phyloP scores from a whole-genome alignment of 257 asterid species.

The Solanum pennellii region DNA sequence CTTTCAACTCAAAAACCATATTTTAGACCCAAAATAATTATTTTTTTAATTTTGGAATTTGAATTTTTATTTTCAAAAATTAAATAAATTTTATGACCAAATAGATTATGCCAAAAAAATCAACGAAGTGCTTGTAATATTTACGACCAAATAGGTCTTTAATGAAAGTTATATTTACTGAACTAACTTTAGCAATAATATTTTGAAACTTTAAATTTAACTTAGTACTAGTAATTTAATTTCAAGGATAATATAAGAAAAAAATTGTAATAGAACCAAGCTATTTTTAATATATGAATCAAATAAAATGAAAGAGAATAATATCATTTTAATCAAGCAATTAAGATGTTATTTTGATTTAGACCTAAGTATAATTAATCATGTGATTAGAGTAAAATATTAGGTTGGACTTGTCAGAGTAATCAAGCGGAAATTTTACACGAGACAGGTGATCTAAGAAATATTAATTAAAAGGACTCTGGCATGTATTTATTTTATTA shows the following conservation, averaged over 20 bases:
- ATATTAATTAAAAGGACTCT: not conserved
- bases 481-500: not conserved
- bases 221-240: not conserved
- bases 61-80: too few species aligned
- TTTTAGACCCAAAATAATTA: too few species aligned
- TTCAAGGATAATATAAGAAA: not conserved
- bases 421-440: not conserved
- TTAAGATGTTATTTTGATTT: not conserved
- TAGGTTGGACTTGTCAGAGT: not conserved
- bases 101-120: not conserved
- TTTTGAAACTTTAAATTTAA: not conserved
- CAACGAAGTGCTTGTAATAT: not conserved
- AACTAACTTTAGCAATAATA: not conserved
- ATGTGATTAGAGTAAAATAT: not conserved
- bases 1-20: not conserved
- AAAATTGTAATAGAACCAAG: not conserved
- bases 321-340: not conserved
- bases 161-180: not conserved
- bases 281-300: not conserved
- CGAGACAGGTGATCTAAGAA: not conserved
- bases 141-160: not conserved
- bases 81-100: not conserved
- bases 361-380: not conserved
- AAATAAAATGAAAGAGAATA: not conserved
- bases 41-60: too few species aligned